Evolutionary conservation across 2,329 filamentous ascomycete species (phyloP).

Genomic region (Verticillium nubilum): DNA sequence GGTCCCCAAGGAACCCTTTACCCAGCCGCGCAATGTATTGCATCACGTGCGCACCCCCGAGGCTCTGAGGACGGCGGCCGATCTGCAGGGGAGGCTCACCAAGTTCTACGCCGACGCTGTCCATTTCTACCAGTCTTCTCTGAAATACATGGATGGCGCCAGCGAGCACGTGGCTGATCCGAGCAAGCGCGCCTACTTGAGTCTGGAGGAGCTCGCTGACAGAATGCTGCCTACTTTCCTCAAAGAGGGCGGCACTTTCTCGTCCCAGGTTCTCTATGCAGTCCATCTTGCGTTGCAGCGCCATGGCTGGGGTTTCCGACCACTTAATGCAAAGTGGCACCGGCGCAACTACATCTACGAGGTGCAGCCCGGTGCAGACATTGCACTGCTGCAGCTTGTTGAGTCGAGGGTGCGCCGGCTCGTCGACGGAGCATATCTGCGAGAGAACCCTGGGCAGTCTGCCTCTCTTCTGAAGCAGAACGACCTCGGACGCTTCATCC

Average conservation of each 20-base stretch:
- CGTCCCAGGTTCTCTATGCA: slow-evolving; percentile 55
- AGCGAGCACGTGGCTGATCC: slow-evolving; percentile 31
- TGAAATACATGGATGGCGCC: slow-evolving; percentile 41
- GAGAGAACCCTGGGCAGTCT: slow-evolving; percentile 3
- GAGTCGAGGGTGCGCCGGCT: slow-evolving; percentile 48
- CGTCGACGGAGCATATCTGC: slow-evolving; percentile 30
- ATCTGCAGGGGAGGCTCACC: slow-evolving; percentile 41
- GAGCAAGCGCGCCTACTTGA: slow-evolving; percentile 36
- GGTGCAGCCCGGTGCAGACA: slow-evolving; percentile 30
- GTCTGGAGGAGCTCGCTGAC: slow-evolving; percentile 44
- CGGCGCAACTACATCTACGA: slow-evolving; percentile 33
- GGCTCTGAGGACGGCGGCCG: slow-evolving; percentile 13
- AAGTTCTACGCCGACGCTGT: slow-evolving; percentile 37
- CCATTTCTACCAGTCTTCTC: slow-evolving; percentile 39
- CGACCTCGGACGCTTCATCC: slow-evolving; percentile 38
- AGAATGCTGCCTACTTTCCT: slow-evolving; percentile 31
- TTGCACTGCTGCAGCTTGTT: slow-evolving; percentile 44
- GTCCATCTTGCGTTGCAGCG: slow-evolving; percentile 60
- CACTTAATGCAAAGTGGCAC: slow-evolving; percentile 31
- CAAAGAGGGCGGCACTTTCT: slow-evolving; percentile 30
- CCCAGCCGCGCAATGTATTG: slow-evolving; percentile 9
- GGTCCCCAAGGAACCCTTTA: slow-evolving; percentile 9
- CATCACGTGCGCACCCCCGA: slow-evolving; percentile 4
- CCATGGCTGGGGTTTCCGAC: slow-evolving; percentile 56
- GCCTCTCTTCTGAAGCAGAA: slow-evolving; percentile 17